These are phyloP conservation scores for Penicillium sp. DNA, from an alignment of 2,329 filamentous ascomycete genomes.

Conservation along the genomic window DNA sequence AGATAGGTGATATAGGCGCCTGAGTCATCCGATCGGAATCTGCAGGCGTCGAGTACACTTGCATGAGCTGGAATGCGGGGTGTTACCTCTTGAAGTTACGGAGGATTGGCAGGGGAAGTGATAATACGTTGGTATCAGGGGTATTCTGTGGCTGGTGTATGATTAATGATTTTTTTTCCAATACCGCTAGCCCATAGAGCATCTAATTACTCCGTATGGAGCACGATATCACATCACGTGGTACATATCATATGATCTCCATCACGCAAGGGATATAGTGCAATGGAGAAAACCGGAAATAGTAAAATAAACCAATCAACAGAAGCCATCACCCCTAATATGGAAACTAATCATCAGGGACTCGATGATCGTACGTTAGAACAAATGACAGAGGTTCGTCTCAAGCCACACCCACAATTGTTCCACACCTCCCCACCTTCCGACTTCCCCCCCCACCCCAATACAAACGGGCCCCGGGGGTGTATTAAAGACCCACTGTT, in stretches of 20 bases:
- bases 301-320: neutral
- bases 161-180: neutral
- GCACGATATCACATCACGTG: neutral
- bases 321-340: neutral
- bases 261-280: neutral
- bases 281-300: neutral
- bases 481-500: neutral
- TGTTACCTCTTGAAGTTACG: neutral
- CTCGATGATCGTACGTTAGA: too few species aligned
- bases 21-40: neutral
- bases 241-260: neutral
- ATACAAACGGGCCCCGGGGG: neutral
- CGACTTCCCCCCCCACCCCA: neutral
- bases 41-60: neutral
- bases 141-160: neutral
- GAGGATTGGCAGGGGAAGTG: neutral
- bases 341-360: too few species aligned
- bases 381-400: neutral
- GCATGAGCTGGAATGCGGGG: neutral
- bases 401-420: neutral
- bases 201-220: neutral
- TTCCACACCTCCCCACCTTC: neutral
- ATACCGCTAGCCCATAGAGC: neutral
- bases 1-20: neutral
- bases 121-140: neutral